Conservation (phyloP, 129 eudicot species). For the Scalesia atractyloides region DNA sequence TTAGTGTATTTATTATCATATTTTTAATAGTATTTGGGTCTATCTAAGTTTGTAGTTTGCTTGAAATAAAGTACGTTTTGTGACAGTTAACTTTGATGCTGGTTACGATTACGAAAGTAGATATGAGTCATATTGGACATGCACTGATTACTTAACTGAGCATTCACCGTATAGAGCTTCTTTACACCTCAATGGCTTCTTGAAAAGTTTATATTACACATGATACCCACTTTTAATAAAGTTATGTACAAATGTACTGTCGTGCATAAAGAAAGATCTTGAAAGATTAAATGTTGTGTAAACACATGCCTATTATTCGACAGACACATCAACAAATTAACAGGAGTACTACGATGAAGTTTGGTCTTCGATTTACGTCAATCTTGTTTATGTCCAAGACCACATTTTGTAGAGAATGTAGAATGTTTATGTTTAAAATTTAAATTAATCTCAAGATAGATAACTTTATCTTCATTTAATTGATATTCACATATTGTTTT, state of each 20-base stretch:
- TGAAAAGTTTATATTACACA: not conserved
- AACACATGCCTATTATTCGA: not conserved
- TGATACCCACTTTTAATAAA: not conserved
- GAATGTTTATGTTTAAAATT: not conserved
- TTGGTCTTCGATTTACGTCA: not conserved
- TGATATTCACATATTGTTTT: conserved; percentile 13
- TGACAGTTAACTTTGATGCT: not conserved
- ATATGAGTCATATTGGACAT: not conserved
- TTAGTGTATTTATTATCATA: not conserved
- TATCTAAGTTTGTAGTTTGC: not conserved
- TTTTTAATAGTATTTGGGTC: not conserved
- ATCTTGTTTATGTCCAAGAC: not conserved
- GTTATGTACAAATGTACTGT: not conserved
- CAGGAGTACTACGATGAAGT: conserved; percentile 2
- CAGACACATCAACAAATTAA: not conserved
- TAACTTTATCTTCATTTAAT: not conserved
- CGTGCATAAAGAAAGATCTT: too few relatives aligned
- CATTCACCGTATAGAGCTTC: not conserved
- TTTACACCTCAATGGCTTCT: not conserved
- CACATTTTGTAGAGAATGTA: conserved; percentile 1
- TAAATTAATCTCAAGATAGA: not conserved
- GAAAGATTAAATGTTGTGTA: not conserved
- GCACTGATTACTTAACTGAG: conserved; percentile 6
- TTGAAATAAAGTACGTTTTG: not conserved
- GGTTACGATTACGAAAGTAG: not conserved